Conservation (phyloP, 345 rosid genomes). For the Euphorbia pulcherrima region DNA sequence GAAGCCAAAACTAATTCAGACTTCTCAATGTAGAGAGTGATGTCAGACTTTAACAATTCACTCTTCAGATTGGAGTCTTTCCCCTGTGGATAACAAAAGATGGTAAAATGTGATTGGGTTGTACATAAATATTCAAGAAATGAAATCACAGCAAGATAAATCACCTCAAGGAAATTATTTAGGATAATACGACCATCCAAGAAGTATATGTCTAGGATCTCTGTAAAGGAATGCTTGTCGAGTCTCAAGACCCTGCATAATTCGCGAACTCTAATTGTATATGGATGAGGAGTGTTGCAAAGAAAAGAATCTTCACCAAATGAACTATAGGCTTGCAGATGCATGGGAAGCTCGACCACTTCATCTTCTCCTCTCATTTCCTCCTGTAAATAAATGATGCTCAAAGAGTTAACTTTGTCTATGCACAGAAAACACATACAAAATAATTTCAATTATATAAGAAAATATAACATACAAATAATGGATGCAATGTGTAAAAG, state of each 20-base stretch:
- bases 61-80: slow-evolving; percentile 48
- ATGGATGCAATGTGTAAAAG: neutral
- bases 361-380: slow-evolving; percentile 44
- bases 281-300: slow-evolving; percentile 64
- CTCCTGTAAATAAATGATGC: slow-evolving; percentile 40
- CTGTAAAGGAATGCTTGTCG: slow-evolving; percentile 63
- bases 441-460: neutral
- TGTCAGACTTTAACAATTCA: slow-evolving; percentile 57
- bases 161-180: slow-evolving; percentile 66
- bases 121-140: neutral
- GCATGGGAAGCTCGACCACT: slow-evolving; percentile 22
- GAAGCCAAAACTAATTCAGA: slow-evolving; percentile 65
- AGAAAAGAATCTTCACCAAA: slow-evolving; percentile 73
- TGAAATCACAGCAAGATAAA: neutral
- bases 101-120: neutral
- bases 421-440: neutral
- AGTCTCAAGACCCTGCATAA: slow-evolving; percentile 60
- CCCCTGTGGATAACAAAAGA: slow-evolving; percentile 42
- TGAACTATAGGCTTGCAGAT: slow-evolving; percentile 36
- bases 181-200: slow-evolving; percentile 68
- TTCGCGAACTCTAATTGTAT: slow-evolving; percentile 50
- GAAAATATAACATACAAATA: neutral
- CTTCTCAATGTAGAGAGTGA: slow-evolving; percentile 57
- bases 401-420: neutral
- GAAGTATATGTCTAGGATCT: slow-evolving; percentile 60